Base-by-base conservation (phyloP, 345 rosid species). In the Physaria fendleri region DNA sequence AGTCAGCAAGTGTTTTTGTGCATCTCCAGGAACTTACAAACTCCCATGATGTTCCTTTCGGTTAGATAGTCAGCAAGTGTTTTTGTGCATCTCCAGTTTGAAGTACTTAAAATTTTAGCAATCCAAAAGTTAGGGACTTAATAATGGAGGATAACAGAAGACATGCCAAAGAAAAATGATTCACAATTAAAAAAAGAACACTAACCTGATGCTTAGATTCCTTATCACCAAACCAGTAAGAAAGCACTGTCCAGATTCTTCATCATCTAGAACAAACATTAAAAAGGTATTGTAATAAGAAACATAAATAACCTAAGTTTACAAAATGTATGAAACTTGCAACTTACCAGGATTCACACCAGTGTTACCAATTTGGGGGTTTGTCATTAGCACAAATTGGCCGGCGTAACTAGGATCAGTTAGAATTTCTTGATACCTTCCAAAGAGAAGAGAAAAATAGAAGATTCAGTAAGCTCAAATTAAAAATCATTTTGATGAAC, bases 331-430 rank as follows among this genome's bases (percentile, higher is more conserved):
- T 5, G 6, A 13, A 52, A 60, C 25, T 45, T 20, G 21, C 33
- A 28, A 74, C 87, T 54, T 45, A 87, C 97, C 96, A 29, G 77
- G 80, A 78, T 94, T 94, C 35, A 94, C 85, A 52, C 97, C 96
- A 12, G 99, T 94, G 71, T 94, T 90, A 72, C 99, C 97, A 61
- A 67, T 94, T 65, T 87, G 97, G 3, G 97, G 99, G 75, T 85
- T 87, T 28, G 99, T 94, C 99, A 87, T 94, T 62, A 94, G 58
- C 63, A 90, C 99, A 82, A 90, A 94, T 74, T 94, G 97, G 2
- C 96, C 96, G 0, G 95, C 95, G 57, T 90, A 90, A 73, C 99
- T 94, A 30, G 97, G 99, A 67, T 90, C 99, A 8, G 96, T 90
- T 1, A 94, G 85, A 71, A 94, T 94, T 74, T 94, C 99, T 75